Evolutionary conservation across 768 basidiomycete genomes (phyloP).

Genomic region (Russula foetens): DNA sequence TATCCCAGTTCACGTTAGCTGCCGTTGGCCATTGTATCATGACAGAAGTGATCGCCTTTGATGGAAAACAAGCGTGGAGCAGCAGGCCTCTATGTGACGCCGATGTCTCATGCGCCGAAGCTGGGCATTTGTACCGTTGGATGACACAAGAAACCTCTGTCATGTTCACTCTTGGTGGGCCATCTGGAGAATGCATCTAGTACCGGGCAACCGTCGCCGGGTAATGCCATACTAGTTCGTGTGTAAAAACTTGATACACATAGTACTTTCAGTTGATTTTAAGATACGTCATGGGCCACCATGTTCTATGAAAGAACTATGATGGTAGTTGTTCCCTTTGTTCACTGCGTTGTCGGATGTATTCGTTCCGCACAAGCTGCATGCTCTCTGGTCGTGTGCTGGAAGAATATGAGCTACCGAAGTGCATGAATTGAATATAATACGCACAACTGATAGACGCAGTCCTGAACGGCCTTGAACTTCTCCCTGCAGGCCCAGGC

Average conservation of each 20-base stretch:
- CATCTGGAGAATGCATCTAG: too few relatives aligned
- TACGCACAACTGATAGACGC: conserved; percentile 73
- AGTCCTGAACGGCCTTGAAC: conserved; percentile 63
- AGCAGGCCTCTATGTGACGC: too few relatives aligned
- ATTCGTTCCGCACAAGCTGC: conserved; percentile 63
- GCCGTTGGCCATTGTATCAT: too few relatives aligned
- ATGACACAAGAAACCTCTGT: too few relatives aligned
- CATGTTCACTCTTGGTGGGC: too few relatives aligned
- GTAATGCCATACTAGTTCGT: background rate
- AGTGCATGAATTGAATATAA: background rate
- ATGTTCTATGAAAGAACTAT: background rate
- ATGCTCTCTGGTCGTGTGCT: conserved; percentile 72
- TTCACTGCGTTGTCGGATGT: conserved; percentile 54
- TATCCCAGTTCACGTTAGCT: too few relatives aligned
- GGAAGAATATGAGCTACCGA: background rate
- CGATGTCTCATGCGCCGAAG: too few relatives aligned
- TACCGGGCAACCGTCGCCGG: background rate
- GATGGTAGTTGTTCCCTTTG: conserved; percentile 20
- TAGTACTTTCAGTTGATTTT: background rate
- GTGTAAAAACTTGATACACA: background rate
- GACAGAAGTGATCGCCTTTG: too few relatives aligned
- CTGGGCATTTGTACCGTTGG: too few relatives aligned
- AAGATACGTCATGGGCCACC: background rate
- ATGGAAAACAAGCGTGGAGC: too few relatives aligned
- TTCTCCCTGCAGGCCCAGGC: conserved; percentile 75